Base-by-base conservation (phyloP, 2,329 filamentous ascomycete genomes). In the Sporothrix schenckii region DNA sequence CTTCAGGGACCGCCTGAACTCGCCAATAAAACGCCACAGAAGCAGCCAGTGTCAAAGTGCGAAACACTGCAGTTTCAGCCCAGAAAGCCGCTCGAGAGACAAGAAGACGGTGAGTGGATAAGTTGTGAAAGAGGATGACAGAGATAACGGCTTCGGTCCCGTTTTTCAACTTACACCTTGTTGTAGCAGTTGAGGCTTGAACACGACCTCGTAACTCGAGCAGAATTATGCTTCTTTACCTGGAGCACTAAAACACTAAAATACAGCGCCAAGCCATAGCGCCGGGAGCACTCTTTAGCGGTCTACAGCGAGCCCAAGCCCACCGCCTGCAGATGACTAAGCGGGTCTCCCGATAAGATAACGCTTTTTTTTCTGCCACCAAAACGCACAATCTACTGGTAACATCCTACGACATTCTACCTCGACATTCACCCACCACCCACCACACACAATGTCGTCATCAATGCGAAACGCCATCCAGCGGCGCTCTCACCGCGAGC, bases 401-500 rank as follows among this genome's bases (percentile, higher is more conserved):
- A 24, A 24, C 24, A 24, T 24, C 24, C 24, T 24, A 24, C 24
- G 24, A 24, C 24, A 24, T 24, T 24, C 24, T 24, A 24, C 24
- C 27, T 39, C 30, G 21, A 27, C 24, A 50, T 30, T 49, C 39
- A 56, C n/a, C 53, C 21, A 39, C 58, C 21, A 56, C 24, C 14
- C 24, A 47, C 49, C 10, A 13, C 58, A 24, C 71, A 78, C 71
- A 3, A 74, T 74, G 72, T 74, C 73, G 44, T 72, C 73, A 1
- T 73, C 72, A 1, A 75, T 75, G 74, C 72, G 74, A 60, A 75
- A 75, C 58, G 73, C 73, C 69, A 70, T 78, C 72, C 77, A 79
- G 72, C 76, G 77, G 68, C 77, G 77, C 77, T 91, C 93, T 75
- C 94, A 98, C 81, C 88, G 90, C 76, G 95, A 98, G 85, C 91